Evolutionary conservation across 441 rosid species (phyloP).

Genomic region (Geranium incanum): DNA sequence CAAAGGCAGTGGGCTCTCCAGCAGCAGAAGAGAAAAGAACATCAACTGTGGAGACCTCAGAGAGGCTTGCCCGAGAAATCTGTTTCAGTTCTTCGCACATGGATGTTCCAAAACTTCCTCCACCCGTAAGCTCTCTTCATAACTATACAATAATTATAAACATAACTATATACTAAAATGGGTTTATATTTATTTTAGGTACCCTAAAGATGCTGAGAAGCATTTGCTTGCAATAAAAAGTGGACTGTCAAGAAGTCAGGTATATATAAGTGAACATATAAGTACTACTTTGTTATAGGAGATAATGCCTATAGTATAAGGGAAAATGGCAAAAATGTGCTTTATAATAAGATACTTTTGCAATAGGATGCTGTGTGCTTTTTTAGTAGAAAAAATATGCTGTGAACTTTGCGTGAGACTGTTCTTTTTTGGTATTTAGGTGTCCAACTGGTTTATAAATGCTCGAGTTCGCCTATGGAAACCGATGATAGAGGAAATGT

Average conservation of each 20-base stretch:
- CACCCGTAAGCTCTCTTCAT: slow-evolving; percentile 56
- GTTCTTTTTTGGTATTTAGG: neutral
- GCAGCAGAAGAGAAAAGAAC: slow-evolving; percentile 65
- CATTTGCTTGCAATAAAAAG: slow-evolving; percentile 82
- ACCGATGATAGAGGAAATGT: slow-evolving; percentile 6
- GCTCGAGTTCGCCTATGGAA: slow-evolving; percentile 9
- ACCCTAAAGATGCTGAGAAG: slow-evolving; percentile 95
- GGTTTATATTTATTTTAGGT: slow-evolving; percentile 31
- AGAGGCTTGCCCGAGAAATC: slow-evolving; percentile 86
- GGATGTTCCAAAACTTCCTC: slow-evolving; percentile 98
- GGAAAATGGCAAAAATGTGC: too few species aligned
- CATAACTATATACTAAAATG: neutral
- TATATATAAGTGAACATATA: slow-evolving; percentile 16
- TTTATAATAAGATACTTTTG: too few species aligned
- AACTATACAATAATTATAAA: neutral
- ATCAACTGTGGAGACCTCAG: slow-evolving; percentile 81
- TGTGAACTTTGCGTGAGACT: neutral
- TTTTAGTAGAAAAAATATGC: too few species aligned
- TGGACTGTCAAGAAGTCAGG: slow-evolving; percentile 94
- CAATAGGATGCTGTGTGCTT: too few species aligned
- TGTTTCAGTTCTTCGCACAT: slow-evolving; percentile 65
- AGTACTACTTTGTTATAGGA: too few species aligned
- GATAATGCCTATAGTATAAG: too few species aligned
- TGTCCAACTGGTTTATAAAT: slow-evolving; percentile 13
- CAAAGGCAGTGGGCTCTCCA: slow-evolving; percentile 70